Evolutionary conservation across 129 eudicot species (phyloP).

Genomic region (Mikania micrantha): DNA sequence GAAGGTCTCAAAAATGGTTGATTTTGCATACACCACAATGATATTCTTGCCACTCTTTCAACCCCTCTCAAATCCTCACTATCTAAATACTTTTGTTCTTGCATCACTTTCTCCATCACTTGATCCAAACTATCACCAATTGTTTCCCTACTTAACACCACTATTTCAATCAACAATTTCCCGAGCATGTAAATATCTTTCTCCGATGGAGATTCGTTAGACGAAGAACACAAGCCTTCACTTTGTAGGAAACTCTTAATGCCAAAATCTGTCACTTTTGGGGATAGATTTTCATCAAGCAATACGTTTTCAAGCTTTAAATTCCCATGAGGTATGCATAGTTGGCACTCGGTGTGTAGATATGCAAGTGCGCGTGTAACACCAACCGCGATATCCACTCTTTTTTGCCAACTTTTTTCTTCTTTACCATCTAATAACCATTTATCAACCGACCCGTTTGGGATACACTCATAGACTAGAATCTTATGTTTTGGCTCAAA

Average conservation of each 20-base stretch:
- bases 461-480: constrained; percentile 46
- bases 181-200: constrained; percentile 64
- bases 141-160: constrained; percentile 34
- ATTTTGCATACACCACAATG: constrained; percentile 77
- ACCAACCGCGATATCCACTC: constrained; percentile 60
- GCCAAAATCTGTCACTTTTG: constrained; percentile 67
- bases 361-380: constrained; percentile 58
- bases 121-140: constrained; percentile 24
- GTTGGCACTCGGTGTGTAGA: constrained; percentile 62
- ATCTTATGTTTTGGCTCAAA: constrained; percentile 47
- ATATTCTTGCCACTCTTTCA: constrained; percentile 55
- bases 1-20: constrained; percentile 71
- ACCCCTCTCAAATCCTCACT: constrained; percentile 38
- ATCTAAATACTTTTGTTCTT: constrained; percentile 20
- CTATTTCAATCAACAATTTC: constrained; percentile 52
- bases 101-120: constrained; percentile 32
- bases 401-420: constrained; percentile 36
- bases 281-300: constrained; percentile 51
- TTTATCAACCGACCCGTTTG: constrained; percentile 49
- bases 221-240: constrained; percentile 36
- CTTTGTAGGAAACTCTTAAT: constrained; percentile 27
- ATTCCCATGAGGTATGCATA: constrained; percentile 65
- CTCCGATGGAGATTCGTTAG: constrained; percentile 51
- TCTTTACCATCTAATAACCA: constrained; percentile 38
- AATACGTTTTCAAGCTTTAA: constrained; percentile 61